Evolutionary conservation across 1,284 basidiomycete genomes (phyloP), one percentile per base, ranked within the genome.

Genomic region (Sporisorium iseilematis-ciliati): DNA sequence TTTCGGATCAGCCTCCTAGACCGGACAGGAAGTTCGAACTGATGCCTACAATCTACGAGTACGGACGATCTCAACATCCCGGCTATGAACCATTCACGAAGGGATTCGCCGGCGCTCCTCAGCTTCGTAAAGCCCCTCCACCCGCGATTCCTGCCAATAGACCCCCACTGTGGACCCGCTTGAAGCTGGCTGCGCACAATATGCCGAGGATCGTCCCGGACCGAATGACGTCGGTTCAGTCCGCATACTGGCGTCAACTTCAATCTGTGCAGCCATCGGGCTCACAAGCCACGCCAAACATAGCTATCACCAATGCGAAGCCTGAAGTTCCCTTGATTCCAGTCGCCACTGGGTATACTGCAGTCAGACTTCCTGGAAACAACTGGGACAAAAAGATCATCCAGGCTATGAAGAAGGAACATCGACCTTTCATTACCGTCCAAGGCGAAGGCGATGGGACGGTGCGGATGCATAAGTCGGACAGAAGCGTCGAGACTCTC

Each of bases 301-400:
- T 29, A 26, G 7, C 33, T 6, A 11, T 20, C 6, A 2, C 21
- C 8, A 41, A 18, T 2, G 16, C 16, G 8, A n/a, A 7, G 6
- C 49, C 50, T 0, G 7, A 18, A 2, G 41, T 43, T 2, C 29
- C 40, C 4, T 11, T 60, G n/a, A 4, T 16, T 1, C 4, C 23
- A 7, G 23, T 38, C 23, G 26, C 25, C 7, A 7, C 12, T 8
- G 0, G 12, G 2, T 26, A 38, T 2, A 7, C 11, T 0, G 63
- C 42, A 11, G 55, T 65, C 31, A 53, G 41, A 31, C 56, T 65
- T 4, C 63, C 63, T 0, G 56, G 51, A 0, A 55, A 65, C 23
- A 43, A 23, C 7, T 65, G 63, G 57, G 51, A 54, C 29, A 31
- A 16, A 18, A 25, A 16, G 10, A 29, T 49, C 3, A 10, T 65